Evolutionary conservation across 148 eudicot genomes (phyloP).

Genomic region (Nepenthes mirabilis): DNA sequence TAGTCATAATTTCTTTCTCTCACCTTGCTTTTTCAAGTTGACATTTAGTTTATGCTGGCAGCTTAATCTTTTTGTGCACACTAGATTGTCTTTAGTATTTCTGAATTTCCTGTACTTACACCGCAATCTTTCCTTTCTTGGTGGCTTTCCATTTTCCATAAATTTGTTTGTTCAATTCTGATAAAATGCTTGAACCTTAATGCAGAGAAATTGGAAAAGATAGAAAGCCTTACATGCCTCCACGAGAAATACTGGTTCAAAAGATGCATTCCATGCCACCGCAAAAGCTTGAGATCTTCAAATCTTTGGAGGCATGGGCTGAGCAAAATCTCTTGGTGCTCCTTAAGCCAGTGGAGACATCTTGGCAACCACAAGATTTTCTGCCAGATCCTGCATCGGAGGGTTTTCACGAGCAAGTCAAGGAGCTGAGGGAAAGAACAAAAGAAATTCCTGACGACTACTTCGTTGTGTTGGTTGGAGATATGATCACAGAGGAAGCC

Average conservation of each 20-base stretch:
- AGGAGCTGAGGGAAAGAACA: conserved; percentile 25
- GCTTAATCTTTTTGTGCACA: no score
- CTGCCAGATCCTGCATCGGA: conserved; percentile 28
- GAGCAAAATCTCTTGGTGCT: conserved; percentile 25
- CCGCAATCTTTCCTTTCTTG: no score
- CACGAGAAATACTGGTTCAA: conserved; percentile 23
- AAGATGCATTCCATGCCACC: conserved; percentile 33
- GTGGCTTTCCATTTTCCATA: no score
- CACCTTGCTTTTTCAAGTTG: no score
- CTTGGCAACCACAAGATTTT: conserved; percentile 41
- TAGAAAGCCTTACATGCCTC: conserved; percentile 16
- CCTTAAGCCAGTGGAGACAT: conserved; percentile 27
- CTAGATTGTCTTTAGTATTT: no score
- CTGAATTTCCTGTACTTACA: no score
- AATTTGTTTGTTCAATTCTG: no score
- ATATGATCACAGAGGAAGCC: conserved; percentile 44
- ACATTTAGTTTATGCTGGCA: no score
- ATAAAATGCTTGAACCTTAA: no score
- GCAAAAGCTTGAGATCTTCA: conserved; percentile 32
- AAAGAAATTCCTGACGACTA: conserved; percentile 30
- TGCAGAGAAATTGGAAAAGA: conserved; percentile 17
- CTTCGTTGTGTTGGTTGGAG: conserved; percentile 38
- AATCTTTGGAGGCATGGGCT: conserved; percentile 32
- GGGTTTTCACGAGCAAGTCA: conserved; percentile 29
- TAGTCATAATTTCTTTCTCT: no score